Evolutionary conservation across 208 protist species (phyloP), one percentile per base, ranked within the genome.

Genomic region (Trypanosoma melophagium): DNA sequence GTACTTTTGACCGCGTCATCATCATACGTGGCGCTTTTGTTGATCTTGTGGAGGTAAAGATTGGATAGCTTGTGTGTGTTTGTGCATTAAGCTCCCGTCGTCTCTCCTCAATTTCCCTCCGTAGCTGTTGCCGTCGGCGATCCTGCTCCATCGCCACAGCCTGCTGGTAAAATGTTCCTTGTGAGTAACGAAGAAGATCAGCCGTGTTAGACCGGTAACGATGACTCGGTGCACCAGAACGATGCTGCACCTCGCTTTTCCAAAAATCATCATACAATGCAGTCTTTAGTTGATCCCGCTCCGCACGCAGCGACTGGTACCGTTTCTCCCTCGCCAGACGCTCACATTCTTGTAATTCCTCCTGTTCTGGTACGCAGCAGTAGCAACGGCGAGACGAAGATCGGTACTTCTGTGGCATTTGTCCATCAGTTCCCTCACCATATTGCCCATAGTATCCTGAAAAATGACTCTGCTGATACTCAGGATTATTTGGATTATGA

Each of bases 351-450:
- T 67, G 47, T 40, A 96, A 44, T 24, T 76, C 77, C 16, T 71
- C 80, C 55, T 78, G 77, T 75, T 96, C 86, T 12, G 87, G 86
- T 12, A 93, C 21, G 60, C 87, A 92, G 53, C 72, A 84, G 19
- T 63, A 59, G 55, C 83, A 89, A 10, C 66, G 72, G 9, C 79
- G 71, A 49, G 65, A 55, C 13, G 58, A 60, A 19, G 40, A 47
- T 8, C 35, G 55, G 16, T 5, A 50, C 9, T 35, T 21, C 49
- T 14, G 31, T 50, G 42, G 50, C 24, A 56, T 2, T 44, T 21
- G 17, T 19, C 25, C 47, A 4, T 16, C 54, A 53, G 17, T 57
- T 22, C 14, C 52, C 5, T 53, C 61, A 10, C 24, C 40, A 47
- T 58, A 50, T 38, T 35, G 19, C 14, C 57, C 55, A 44, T 47